Evolutionary conservation across 495 filamentous ascomycete species (phyloP).

Genomic region (Gamarada debralockiae): DNA sequence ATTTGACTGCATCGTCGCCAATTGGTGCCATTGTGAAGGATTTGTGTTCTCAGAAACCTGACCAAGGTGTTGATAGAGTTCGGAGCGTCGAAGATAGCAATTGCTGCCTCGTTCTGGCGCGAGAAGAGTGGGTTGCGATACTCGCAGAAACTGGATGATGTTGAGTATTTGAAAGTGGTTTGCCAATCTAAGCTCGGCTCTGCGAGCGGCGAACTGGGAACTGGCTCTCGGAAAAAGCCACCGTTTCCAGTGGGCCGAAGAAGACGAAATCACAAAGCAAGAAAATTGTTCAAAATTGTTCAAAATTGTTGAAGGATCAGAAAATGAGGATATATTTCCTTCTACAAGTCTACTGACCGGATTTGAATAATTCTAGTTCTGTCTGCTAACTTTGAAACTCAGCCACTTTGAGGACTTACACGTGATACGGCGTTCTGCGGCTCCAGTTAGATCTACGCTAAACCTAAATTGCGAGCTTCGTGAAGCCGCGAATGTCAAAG

Average conservation of each 20-base stretch:
- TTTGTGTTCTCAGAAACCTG: slow-evolving; percentile 15
- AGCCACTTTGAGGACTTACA: too few species aligned
- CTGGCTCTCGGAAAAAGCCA: not conserved
- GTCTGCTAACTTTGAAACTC: not conserved
- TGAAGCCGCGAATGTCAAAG: slow-evolving; percentile 21
- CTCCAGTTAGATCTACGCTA: not conserved
- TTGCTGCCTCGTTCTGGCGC: slow-evolving; percentile 14
- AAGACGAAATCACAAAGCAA: not conserved
- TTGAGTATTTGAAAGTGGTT: slow-evolving; percentile 3
- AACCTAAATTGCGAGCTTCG: slow-evolving; percentile 4
- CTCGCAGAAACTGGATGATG: slow-evolving; percentile 8
- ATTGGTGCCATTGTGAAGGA: slow-evolving; percentile 71
- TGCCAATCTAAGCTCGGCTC: slow-evolving; percentile 15
- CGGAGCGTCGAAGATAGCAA: not conserved
- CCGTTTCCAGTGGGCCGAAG: slow-evolving; percentile 11
- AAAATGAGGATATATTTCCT: too few species aligned
- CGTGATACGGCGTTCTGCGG: slow-evolving; percentile 2
- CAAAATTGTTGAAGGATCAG: too few species aligned
- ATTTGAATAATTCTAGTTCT: not conserved
- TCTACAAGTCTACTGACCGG: too few species aligned
- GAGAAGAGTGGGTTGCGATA: slow-evolving; percentile 15
- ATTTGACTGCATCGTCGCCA: slow-evolving; percentile 69
- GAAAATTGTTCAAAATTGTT: too few species aligned
- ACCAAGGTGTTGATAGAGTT: slow-evolving; percentile 17
- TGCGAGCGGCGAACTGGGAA: slow-evolving; percentile 1